Conservation (phyloP, 2,329 filamentous ascomycete genomes). For the Diaporthe australafricana region DNA sequence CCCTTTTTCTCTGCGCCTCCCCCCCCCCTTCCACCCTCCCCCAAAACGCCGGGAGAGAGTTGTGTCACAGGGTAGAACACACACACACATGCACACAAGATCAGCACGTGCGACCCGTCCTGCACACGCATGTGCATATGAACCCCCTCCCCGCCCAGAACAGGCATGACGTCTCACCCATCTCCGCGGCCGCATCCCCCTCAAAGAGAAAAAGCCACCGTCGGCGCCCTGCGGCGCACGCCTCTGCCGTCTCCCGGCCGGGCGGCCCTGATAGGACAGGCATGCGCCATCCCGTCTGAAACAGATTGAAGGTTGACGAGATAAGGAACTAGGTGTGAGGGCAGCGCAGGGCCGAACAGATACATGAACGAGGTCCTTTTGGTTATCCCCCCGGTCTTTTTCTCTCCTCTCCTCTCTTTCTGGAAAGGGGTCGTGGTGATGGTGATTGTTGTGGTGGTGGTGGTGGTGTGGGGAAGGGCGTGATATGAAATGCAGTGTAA, state of each 20-base stretch:
- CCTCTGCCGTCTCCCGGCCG: not conserved
- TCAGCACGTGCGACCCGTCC: slow-evolving; percentile 6
- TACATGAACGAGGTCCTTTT: slow-evolving; percentile 18
- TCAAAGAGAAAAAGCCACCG: not conserved
- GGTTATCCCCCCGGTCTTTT: not conserved
- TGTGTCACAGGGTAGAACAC: not conserved
- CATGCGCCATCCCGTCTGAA: not conserved
- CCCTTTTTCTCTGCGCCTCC: too few relatives aligned
- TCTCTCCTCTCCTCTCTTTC: not conserved
- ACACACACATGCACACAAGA: not conserved
- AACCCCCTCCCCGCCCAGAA: not conserved
- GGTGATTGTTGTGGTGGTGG: not conserved
- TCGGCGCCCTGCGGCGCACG: slow-evolving; percentile 13
- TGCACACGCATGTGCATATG: not conserved
- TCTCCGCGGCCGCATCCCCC: too few relatives aligned
- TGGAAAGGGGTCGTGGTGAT: not conserved
- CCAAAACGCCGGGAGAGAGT: not conserved
- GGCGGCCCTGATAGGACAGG: not conserved
- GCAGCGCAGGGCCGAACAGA: not conserved
- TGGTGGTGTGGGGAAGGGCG: too few relatives aligned
- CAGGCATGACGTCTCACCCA: slow-evolving; percentile 19
- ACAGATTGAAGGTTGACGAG: not conserved
- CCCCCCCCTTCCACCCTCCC: not conserved
- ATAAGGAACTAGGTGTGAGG: not conserved
- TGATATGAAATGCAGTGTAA: too few relatives aligned